These are phyloP conservation scores for Uromyces viciae-fabae DNA, from an alignment of 1,284 basidiomycete genomes.

Conservation along the genomic window DNA sequence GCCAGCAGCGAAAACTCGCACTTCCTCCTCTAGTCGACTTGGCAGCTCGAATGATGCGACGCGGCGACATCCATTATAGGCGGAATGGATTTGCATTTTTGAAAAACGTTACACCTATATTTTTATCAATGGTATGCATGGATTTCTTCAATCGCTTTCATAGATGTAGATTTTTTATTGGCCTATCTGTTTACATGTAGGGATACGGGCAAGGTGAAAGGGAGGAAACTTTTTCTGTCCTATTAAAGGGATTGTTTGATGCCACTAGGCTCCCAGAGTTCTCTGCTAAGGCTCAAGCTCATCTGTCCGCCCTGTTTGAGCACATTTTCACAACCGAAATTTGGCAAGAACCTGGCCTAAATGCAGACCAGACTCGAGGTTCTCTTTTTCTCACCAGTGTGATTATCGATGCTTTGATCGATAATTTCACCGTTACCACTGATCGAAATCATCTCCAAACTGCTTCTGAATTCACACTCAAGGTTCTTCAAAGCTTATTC, in stretches of 20 bases:
- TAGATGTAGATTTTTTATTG: not conserved
- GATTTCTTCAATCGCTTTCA: not conserved
- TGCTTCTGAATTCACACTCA: slow-evolving; percentile 63
- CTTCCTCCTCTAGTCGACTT: slow-evolving; percentile 70
- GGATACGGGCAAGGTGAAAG: slow-evolving; percentile 69
- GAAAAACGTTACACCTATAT: slow-evolving; percentile 43
- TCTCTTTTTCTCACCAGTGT: slow-evolving; percentile 65
- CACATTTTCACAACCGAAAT: slow-evolving; percentile 63
- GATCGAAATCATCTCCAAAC: slow-evolving; percentile 54
- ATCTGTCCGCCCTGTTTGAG: slow-evolving; percentile 66
- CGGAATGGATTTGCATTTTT: slow-evolving; percentile 41
- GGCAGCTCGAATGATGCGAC: slow-evolving; percentile 66
- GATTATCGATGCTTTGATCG: slow-evolving; percentile 72
- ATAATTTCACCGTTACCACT: slow-evolving; percentile 62
- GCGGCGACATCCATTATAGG: slow-evolving; percentile 58
- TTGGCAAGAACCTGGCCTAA: slow-evolving; percentile 59
- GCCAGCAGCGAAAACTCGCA: slow-evolving; percentile 66
- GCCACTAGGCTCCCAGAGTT: slow-evolving; percentile 70
- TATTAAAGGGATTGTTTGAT: slow-evolving; percentile 75
- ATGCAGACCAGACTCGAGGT: slow-evolving; percentile 61
- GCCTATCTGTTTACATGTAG: slow-evolving; percentile 56
- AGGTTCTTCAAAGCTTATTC: slow-evolving; percentile 69
- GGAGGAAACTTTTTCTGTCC: slow-evolving; percentile 68
- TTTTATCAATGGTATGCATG: slow-evolving; percentile 41
- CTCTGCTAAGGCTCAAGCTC: slow-evolving; percentile 66